phyloP scores from a whole-genome alignment of 2,329 filamentous ascomycete species.

The Fusarium miscanthi region DNA sequence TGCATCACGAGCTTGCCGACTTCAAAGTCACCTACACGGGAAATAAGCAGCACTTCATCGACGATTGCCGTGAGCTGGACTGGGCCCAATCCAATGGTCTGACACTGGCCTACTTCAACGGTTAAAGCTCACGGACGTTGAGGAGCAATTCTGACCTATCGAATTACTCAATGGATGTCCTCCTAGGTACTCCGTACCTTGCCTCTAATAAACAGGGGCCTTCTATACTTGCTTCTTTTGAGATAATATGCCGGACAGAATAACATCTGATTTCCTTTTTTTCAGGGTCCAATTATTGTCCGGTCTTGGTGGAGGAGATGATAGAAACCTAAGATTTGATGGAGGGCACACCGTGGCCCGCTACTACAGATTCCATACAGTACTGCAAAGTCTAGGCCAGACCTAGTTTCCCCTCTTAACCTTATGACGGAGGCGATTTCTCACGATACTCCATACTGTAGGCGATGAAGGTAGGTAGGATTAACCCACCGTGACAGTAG shows the following conservation, averaged over 20 bases:
- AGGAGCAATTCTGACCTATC: slow-evolving; percentile 23
- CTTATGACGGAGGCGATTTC: slow-evolving; percentile 7
- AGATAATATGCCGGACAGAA: slow-evolving; percentile 1
- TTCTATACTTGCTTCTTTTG: slow-evolving; percentile 16
- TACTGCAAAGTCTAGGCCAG: slow-evolving; percentile 4
- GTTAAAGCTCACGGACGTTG: slow-evolving; percentile 8
- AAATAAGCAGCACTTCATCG: slow-evolving; percentile 29
- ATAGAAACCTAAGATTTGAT: background rate
- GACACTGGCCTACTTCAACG: slow-evolving; percentile 17
- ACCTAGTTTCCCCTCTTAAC: background rate
- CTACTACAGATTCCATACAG: background rate
- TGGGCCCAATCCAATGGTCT: slow-evolving; percentile 2
- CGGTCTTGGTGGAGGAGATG: background rate
- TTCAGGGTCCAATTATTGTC: slow-evolving; percentile 19
- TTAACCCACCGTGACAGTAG: slow-evolving; percentile 33
- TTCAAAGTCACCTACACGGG: background rate
- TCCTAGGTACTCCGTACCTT: background rate
- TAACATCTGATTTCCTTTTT: background rate
- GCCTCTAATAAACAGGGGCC: slow-evolving; percentile 22
- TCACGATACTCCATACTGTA: background rate
- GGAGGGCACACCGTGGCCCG: background rate
- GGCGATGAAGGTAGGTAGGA: slow-evolving; percentile 10
- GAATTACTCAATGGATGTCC: slow-evolving; percentile 11
- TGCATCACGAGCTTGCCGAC: slow-evolving; percentile 34
- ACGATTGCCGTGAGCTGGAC: slow-evolving; percentile 19